phyloP scores from a whole-genome alignment of 805 yeast genomes.

The Zygosaccharomyces gambellarensis region DNA sequence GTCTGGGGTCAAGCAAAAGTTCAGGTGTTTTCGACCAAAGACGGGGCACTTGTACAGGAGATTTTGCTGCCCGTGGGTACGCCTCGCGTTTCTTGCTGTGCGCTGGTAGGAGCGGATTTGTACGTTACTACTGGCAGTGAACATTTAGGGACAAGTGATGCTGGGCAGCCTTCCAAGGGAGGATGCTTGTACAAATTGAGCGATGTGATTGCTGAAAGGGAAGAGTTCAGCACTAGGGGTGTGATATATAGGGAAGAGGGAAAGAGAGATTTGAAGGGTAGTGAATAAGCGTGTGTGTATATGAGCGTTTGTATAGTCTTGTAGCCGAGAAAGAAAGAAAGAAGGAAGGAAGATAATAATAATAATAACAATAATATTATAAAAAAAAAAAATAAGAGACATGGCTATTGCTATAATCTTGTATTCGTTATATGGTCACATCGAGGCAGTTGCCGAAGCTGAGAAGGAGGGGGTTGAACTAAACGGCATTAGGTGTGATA shows the following conservation, averaged over 20 bases:
- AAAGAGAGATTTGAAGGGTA: background rate
- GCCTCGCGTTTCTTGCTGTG: constrained; percentile 60
- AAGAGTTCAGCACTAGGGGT: constrained; percentile 5
- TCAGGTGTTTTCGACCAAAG: constrained; percentile 42
- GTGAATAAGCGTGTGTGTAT: background rate
- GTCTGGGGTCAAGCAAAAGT: constrained; percentile 60
- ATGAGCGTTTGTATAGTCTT: too few species aligned
- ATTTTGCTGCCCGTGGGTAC: constrained; percentile 52
- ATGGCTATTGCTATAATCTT: constrained; percentile 56
- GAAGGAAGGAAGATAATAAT: background rate
- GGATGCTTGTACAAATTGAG: constrained; percentile 51
- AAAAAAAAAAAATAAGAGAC: background rate
- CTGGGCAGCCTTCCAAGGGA: constrained; percentile 43
- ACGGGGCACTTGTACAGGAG: constrained; percentile 49
- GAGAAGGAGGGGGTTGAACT: constrained; percentile 63
- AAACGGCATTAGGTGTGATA: constrained; percentile 64
- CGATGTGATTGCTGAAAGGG: constrained; percentile 10
- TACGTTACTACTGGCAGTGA: constrained; percentile 61
- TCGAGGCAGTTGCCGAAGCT: constrained; percentile 62
- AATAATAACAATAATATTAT: background rate
- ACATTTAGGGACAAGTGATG: constrained; percentile 38
- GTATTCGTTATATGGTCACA: constrained; percentile 80
- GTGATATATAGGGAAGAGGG: background rate
- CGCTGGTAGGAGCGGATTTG: constrained; percentile 64
- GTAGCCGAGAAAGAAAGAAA: background rate